Evolutionary conservation across 192 early-diverging fungal species (phyloP).

Genomic region (Podochytrium sp.): DNA sequence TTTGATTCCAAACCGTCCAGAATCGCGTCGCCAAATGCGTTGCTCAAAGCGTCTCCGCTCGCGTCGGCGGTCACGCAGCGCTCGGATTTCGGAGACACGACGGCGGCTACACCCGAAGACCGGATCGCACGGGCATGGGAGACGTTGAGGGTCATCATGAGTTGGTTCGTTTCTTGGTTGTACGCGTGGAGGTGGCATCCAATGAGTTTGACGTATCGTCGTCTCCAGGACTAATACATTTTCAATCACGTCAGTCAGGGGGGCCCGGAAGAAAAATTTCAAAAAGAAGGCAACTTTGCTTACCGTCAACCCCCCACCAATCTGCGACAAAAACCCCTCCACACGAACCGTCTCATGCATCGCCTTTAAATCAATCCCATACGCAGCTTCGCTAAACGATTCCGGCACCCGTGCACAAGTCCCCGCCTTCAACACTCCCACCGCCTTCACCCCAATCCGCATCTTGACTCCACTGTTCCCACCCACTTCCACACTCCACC

Average conservation of each 20-base stretch:
- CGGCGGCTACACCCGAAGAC: neutral
- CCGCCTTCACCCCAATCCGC: neutral
- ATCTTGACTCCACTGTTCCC: neutral
- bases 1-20: no score
- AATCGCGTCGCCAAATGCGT: neutral
- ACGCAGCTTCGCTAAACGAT: constrained; percentile 13
- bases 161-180: neutral
- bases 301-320: constrained; percentile 22
- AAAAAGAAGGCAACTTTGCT: neutral
- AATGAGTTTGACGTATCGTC: constrained; percentile 11
- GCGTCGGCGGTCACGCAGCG: constrained; percentile 12
- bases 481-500: constrained; percentile 12
- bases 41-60: neutral
- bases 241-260: neutral
- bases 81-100: constrained; percentile 12
- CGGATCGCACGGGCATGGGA: neutral
- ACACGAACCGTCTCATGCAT: constrained; percentile 12
- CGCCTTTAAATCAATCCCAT: constrained; percentile 5
- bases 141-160: constrained; percentile 19
- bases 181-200: constrained; percentile 11
- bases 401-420: neutral
- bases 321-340: constrained; percentile 16
- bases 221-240: neutral
- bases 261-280: no score
- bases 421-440: neutral